Conservation (phyloP, 805 yeast species). For the Saccharomycopsis lassenensis region DNA sequence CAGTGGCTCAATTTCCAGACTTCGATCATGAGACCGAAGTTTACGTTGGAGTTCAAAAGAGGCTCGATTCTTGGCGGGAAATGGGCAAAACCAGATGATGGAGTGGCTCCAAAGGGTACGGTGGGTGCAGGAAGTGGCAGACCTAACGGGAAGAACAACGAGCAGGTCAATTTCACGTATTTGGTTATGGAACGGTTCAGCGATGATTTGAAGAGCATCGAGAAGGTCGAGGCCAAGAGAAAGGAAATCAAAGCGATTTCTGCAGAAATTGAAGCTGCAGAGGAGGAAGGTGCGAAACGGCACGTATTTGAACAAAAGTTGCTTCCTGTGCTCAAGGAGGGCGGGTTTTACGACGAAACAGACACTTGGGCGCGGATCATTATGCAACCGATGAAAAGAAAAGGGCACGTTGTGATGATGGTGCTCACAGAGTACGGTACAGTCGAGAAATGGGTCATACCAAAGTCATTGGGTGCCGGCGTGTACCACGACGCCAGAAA, state of each 20-base stretch:
- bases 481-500: slow-evolving; percentile 87
- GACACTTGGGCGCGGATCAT: slow-evolving; percentile 64
- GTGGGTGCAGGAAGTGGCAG: slow-evolving; percentile 67
- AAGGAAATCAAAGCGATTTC: slow-evolving; percentile 19
- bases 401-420: slow-evolving; percentile 72
- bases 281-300: no score
- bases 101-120: slow-evolving; percentile 35
- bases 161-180: slow-evolving; percentile 64
- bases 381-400: slow-evolving; percentile 60
- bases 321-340: no score
- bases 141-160: slow-evolving; percentile 58
- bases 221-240: slow-evolving; percentile 32
- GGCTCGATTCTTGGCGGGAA: slow-evolving; percentile 63
- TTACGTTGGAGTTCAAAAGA: slow-evolving; percentile 70
- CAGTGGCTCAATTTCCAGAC: slow-evolving; percentile 70
- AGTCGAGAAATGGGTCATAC: slow-evolving; percentile 79
- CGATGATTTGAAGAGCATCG: slow-evolving; percentile 32
- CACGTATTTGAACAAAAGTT: slow-evolving; percentile 22
- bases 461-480: slow-evolving; percentile 64
- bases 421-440: slow-evolving; percentile 73
- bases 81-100: slow-evolving; percentile 56
- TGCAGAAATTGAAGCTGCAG: slow-evolving; percentile 17
- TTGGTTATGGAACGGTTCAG: slow-evolving; percentile 53
- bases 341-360: slow-evolving; percentile 2
- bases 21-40: slow-evolving; percentile 66